phyloP scores from a whole-genome alignment of 2,329 filamentous ascomycete genomes.

The Pseudocercospora fijiensis region DNA sequence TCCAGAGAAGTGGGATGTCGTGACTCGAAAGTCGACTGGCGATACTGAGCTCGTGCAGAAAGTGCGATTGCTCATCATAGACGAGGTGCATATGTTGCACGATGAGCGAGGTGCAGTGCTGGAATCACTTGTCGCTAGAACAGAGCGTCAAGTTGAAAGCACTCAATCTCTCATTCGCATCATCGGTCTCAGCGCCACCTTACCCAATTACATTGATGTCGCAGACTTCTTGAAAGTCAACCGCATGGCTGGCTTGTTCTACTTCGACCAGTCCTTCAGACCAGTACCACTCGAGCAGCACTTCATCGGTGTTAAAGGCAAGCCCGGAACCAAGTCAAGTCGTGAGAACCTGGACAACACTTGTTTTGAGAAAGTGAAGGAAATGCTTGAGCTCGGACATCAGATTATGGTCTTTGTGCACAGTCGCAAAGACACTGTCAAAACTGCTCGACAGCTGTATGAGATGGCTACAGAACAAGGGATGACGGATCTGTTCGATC shows the following conservation, averaged over 20 bases:
- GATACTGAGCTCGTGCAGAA: constrained; percentile 98
- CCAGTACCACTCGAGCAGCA: constrained; percentile 96
- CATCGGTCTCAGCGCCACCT: constrained; percentile 87
- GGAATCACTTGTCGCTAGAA: constrained; percentile 91
- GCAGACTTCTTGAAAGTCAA: constrained; percentile 97
- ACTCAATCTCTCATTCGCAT: constrained; percentile 97
- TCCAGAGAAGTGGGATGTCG: constrained; percentile 98
- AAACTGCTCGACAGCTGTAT: constrained; percentile 79
- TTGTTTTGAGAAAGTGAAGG: constrained; percentile 89
- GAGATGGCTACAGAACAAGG: constrained; percentile 82
- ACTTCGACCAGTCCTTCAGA: constrained; percentile 93
- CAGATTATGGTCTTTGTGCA: constrained; percentile 99
- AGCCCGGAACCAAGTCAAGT: constrained; percentile 74
- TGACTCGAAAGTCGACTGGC: constrained; percentile 93
- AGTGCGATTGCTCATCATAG: constrained; percentile 91
- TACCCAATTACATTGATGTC: constrained; percentile 96
- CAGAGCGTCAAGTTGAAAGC: constrained; percentile 93
- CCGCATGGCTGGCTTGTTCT: constrained; percentile 86
- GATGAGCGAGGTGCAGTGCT: constrained; percentile 95
- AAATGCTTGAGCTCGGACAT: constrained; percentile 89
- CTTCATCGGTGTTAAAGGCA: constrained; percentile 94
- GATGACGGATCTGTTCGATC: constrained; percentile 80
- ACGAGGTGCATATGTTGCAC: constrained; percentile 99
- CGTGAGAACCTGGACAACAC: constrained; percentile 85
- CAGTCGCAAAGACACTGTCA: constrained; percentile 88